A percentile compares a stretch with the other conserved stretches of the same genome.
Conservation (phyloP, 176 grass and related monocot species). For the Eremochloa ophiuroides region DNA sequence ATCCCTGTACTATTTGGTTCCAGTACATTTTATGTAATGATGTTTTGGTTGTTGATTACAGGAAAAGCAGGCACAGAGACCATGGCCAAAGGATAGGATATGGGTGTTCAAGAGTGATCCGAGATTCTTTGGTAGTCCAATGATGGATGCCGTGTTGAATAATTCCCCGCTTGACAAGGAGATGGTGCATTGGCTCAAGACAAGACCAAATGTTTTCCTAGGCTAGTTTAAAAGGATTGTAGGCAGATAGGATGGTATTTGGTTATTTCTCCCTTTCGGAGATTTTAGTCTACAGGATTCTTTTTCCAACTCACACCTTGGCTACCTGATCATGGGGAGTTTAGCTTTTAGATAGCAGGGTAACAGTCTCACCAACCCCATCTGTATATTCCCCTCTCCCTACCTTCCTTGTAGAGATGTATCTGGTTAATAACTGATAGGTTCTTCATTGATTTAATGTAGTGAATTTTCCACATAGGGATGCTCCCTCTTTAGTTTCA, state of each 20-base stretch:
- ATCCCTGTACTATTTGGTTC: not conserved
- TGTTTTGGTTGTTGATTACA: slow-evolving; percentile 42
- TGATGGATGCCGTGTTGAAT: slow-evolving; percentile 88
- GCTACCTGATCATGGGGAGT: slow-evolving; percentile 42
- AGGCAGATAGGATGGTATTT: slow-evolving; percentile 32
- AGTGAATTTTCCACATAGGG: slow-evolving; percentile 39
- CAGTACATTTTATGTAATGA: not conserved
- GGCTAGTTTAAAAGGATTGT: slow-evolving; percentile 55
- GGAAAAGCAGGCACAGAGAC: slow-evolving; percentile 95
- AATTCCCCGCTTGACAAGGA: slow-evolving; percentile 87
- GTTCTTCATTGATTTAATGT: slow-evolving; percentile 49
- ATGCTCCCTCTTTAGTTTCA: slow-evolving; percentile 1
- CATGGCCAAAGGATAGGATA: slow-evolving; percentile 96
- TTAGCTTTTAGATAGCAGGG: slow-evolving; percentile 60
- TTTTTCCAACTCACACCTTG: slow-evolving; percentile 62
- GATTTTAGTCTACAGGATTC: slow-evolving; percentile 58
- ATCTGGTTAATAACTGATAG: slow-evolving; percentile 60
- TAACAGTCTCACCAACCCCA: slow-evolving; percentile 36
- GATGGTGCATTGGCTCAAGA: slow-evolving; percentile 97
- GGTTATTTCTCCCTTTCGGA: slow-evolving; percentile 34
- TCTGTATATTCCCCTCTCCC: slow-evolving; percentile 48
- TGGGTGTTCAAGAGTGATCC: slow-evolving; percentile 85
- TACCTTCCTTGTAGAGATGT: slow-evolving; percentile 51
- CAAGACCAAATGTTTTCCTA: slow-evolving; percentile 78
- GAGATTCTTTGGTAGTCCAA: slow-evolving; percentile 96